Evolutionary conservation across 345 rosid species (phyloP).

Genomic region (Mercurialis annua): DNA sequence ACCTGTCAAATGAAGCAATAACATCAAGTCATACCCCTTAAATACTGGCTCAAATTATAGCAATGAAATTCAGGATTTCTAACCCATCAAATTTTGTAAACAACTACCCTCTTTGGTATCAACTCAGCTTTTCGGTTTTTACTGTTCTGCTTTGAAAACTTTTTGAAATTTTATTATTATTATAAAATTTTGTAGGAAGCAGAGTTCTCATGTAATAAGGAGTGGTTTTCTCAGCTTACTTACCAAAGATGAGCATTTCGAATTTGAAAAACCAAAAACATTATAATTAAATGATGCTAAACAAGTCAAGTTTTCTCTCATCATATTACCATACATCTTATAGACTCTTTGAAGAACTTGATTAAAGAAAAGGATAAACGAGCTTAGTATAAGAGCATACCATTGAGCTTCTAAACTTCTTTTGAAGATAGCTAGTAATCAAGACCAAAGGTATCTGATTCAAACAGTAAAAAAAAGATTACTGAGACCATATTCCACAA

Average conservation of each 20-base stretch:
- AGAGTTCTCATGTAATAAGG: no score
- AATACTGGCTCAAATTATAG: neutral
- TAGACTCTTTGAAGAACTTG: neutral
- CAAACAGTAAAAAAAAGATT: constrained; percentile 5
- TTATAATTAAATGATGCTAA: no score
- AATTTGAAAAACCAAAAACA: no score
- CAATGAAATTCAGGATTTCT: neutral
- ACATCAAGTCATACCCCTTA: neutral
- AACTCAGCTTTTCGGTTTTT: no score
- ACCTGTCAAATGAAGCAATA: constrained; percentile 40
- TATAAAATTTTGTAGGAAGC: no score
- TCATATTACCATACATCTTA: neutral
- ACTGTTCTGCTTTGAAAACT: no score
- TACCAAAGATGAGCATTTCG: no score
- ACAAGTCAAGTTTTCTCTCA: neutral
- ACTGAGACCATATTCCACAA: constrained; percentile 2
- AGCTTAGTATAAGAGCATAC: constrained; percentile 35
- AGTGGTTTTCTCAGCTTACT: no score
- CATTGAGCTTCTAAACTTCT: constrained; percentile 69
- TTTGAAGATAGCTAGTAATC: constrained; percentile 72
- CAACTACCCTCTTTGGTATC: no score
- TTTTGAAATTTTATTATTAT: no score
- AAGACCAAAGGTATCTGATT: constrained; percentile 83
- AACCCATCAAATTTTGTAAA: neutral
- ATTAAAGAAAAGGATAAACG: neutral